phyloP scores from a whole-genome alignment of 176 grass and related monocot genomes.

The Rhynchospora tenuis region DNA sequence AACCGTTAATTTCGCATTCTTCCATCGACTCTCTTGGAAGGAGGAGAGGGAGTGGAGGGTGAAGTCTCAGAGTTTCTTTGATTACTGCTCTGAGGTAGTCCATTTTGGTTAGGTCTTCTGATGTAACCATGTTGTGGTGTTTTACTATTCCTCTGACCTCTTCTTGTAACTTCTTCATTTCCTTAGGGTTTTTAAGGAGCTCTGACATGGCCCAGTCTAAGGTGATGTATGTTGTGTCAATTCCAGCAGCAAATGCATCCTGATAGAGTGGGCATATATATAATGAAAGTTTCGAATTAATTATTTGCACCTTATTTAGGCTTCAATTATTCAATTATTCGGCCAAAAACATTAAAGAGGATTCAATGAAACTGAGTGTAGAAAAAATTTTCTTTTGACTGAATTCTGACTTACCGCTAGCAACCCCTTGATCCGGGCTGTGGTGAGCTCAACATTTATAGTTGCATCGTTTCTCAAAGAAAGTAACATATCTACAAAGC shows the following conservation, averaged over 20 bases:
- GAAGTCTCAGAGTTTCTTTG: constrained; percentile 42
- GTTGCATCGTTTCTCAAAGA: constrained; percentile 2
- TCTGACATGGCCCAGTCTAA: constrained; percentile 56
- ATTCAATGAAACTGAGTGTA: not conserved
- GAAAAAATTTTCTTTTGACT: not conserved
- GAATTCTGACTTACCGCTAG: not conserved
- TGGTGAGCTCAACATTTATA: constrained; percentile 10
- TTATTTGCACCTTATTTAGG: not conserved
- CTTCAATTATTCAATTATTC: not conserved
- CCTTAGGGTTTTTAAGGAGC: constrained; percentile 29
- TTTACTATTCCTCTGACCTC: constrained; percentile 15
- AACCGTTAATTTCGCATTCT: constrained; percentile 27
- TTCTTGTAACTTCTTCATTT: constrained; percentile 30
- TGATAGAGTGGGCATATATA: not conserved
- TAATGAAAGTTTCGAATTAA: constrained; percentile 4
- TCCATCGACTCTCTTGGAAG: constrained; percentile 36
- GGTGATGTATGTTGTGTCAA: constrained; percentile 18
- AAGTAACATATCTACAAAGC: constrained; percentile 26
- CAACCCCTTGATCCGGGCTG: constrained; percentile 22
- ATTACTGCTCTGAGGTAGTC: constrained; percentile 39
- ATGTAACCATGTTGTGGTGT: not conserved
- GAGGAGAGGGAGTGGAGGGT: constrained; percentile 34
- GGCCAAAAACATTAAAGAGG: not conserved
- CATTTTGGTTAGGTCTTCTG: not conserved
- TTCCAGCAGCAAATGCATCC: constrained; percentile 12